phyloP scores from a whole-genome alignment of 176 grass and related monocot species.

The Triticum dicoccoides region DNA sequence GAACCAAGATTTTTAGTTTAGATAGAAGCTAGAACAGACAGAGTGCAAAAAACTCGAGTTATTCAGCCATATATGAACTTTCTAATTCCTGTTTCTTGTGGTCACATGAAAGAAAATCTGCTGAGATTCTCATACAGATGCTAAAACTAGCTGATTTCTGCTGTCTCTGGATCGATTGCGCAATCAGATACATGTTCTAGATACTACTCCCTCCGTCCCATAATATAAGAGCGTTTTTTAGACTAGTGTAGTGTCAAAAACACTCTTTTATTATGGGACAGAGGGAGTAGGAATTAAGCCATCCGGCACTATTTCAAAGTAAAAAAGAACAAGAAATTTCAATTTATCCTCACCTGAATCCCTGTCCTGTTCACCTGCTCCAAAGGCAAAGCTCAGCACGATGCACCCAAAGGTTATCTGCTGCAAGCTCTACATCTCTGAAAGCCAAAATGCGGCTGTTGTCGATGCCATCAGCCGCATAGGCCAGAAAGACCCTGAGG shows the following conservation, averaged over 20 bases:
- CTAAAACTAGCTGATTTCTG: background rate
- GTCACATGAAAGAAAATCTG: no score
- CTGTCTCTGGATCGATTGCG: background rate
- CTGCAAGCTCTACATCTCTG: slow-evolving; percentile 87
- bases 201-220: no score
- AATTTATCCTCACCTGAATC: background rate
- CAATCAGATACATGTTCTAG: background rate
- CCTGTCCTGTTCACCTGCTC: background rate
- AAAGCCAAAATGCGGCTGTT: slow-evolving; percentile 40
- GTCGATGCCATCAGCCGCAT: slow-evolving; percentile 38
- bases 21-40: background rate
- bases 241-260: slow-evolving; percentile 10
- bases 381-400: background rate
- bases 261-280: background rate
- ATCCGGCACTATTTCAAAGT: background rate
- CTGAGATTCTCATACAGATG: background rate
- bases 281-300: no score
- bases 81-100: background rate
- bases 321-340: background rate
- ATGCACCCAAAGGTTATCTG: slow-evolving; percentile 43
- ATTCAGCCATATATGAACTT: background rate
- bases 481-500: slow-evolving; percentile 41
- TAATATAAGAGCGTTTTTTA: no score
- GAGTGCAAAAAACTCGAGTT: background rate
- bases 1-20: background rate